These are phyloP conservation scores for Diplocarpon mali DNA, from an alignment of 2,329 filamentous ascomycete species.

Conservation along the genomic window DNA sequence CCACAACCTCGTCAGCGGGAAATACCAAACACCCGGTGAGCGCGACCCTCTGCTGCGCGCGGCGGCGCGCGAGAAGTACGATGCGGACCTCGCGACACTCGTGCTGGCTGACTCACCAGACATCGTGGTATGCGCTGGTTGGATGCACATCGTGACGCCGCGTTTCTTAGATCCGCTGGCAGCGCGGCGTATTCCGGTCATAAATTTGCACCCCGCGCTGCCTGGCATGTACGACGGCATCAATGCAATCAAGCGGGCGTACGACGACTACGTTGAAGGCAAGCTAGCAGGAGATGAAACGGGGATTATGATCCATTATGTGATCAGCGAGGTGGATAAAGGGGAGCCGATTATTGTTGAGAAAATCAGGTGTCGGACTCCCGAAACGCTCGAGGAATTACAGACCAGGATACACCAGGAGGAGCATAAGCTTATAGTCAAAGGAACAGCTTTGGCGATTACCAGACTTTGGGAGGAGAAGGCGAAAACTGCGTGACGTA, in stretches of 20 bases:
- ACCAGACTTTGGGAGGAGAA: constrained; percentile 29
- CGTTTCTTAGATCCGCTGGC: constrained; percentile 51
- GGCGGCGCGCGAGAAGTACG: constrained; percentile 48
- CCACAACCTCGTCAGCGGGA: constrained; percentile 53
- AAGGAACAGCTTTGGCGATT: constrained; percentile 49
- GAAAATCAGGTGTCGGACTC: constrained; percentile 55
- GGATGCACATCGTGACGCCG: constrained; percentile 58
- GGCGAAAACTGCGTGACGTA: background rate
- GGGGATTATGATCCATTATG: constrained; percentile 61
- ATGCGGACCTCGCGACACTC: constrained; percentile 52
- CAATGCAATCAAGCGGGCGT: constrained; percentile 67
- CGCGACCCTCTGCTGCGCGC: constrained; percentile 33
- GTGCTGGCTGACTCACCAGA: constrained; percentile 42
- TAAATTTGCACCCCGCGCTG: constrained; percentile 59
- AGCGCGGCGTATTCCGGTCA: constrained; percentile 42
- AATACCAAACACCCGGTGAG: constrained; percentile 33
- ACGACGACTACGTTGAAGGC: constrained; percentile 54
- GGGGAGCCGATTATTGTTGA: constrained; percentile 60
- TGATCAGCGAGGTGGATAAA: constrained; percentile 58
- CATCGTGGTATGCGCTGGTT: constrained; percentile 56
- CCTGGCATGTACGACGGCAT: constrained; percentile 65
- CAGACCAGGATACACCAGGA: constrained; percentile 62
- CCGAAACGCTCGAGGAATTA: constrained; percentile 55
- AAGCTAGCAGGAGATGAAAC: constrained; percentile 55
- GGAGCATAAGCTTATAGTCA: constrained; percentile 71